phyloP scores from a whole-genome alignment of 208 protist genomes.

The Leishmania gerbilli region DNA sequence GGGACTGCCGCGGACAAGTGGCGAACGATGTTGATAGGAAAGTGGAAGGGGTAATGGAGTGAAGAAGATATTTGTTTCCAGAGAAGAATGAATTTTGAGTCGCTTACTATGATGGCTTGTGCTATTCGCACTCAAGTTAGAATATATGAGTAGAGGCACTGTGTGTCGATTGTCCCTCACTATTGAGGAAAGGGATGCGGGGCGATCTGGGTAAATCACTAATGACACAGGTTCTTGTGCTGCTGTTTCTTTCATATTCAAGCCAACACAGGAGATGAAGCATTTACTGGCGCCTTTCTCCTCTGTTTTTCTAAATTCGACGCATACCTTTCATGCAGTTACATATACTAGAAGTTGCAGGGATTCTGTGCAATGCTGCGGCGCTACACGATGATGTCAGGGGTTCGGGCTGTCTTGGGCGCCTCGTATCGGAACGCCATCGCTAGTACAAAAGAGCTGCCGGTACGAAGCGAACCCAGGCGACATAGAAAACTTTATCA shows the following conservation, averaged over 20 bases:
- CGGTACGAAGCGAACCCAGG: constrained; percentile 18
- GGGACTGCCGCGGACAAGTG: too few relatives aligned
- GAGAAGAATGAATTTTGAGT: neutral
- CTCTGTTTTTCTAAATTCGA: neutral
- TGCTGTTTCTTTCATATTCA: neutral
- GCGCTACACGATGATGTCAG: neutral
- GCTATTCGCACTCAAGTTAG: neutral
- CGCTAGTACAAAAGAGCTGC: neutral
- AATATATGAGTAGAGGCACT: too few relatives aligned
- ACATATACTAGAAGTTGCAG: neutral
- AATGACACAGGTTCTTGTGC: neutral
- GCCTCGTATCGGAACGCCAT: neutral
- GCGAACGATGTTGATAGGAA: neutral
- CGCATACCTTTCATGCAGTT: neutral
- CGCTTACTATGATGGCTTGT: neutral
- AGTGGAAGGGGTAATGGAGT: neutral
- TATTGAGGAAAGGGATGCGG: neutral
- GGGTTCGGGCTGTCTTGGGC: neutral
- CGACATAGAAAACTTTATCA: constrained; percentile 54
- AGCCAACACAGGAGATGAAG: neutral
- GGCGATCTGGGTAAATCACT: neutral
- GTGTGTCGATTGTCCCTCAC: neutral
- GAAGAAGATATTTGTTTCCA: neutral
- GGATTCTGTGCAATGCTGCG: neutral
- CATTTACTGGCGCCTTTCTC: neutral